Percentiles rank a stretch among this genome's conserved stretches.
Conservation (phyloP, 768 basidiomycete species). For the Mycena pura region DNA sequence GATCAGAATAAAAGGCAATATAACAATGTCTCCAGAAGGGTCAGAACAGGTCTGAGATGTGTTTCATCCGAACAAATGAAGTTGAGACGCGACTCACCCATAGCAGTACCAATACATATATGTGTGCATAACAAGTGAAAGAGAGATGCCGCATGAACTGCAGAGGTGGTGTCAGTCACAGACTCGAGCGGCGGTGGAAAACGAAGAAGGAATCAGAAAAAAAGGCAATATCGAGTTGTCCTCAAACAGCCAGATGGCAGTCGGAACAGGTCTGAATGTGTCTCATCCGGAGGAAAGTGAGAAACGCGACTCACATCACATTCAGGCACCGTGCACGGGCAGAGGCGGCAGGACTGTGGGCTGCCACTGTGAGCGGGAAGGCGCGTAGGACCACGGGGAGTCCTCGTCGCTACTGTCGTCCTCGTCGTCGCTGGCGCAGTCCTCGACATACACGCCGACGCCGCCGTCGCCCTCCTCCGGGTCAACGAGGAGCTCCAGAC, state of each 20-base stretch:
- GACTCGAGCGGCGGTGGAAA: too few species aligned
- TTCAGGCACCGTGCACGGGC: slow-evolving; percentile 37
- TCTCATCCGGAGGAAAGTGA: slow-evolving; percentile 58
- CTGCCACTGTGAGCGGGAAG: slow-evolving; percentile 58
- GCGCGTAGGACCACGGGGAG: too few species aligned
- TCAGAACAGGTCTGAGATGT: slow-evolving; percentile 28
- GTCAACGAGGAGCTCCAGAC: slow-evolving; percentile 66
- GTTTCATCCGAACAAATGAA: slow-evolving; percentile 15
- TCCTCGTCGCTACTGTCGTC: slow-evolving; percentile 48
- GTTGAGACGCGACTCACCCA: slow-evolving; percentile 1
- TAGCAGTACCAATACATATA: slow-evolving; percentile 13
- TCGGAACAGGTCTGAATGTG: slow-evolving; percentile 74
- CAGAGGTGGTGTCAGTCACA: too few species aligned
- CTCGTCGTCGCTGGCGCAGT: slow-evolving; percentile 63
- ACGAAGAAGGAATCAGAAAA: slow-evolving; percentile 39
- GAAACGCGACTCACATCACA: slow-evolving; percentile 30
- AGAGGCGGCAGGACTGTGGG: slow-evolving; percentile 67
- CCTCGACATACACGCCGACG: slow-evolving; percentile 81
- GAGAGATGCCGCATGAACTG: too few species aligned
- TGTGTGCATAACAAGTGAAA: too few species aligned
- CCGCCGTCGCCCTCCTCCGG: slow-evolving; percentile 69
- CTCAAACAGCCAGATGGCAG: slow-evolving; percentile 48
- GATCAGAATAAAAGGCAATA: slow-evolving; percentile 26
- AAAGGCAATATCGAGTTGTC: slow-evolving; percentile 66
- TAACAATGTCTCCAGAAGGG: slow-evolving; percentile 21